phyloP scores from a whole-genome alignment of 2,329 filamentous ascomycete species.

The Leptographium galeiforme region DNA sequence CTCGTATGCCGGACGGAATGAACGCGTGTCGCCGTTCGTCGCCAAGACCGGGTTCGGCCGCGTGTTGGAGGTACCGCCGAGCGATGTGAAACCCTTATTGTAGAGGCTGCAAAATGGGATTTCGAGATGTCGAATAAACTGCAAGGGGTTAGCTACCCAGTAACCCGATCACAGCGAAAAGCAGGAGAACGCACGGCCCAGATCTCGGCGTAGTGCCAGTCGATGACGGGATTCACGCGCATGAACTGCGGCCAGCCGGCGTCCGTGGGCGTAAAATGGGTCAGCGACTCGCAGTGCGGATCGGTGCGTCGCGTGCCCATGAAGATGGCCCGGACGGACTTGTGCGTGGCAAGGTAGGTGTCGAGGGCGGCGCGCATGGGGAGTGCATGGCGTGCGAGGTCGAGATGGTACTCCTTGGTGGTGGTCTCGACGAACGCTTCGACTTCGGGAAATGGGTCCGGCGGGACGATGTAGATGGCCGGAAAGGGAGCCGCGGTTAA shows the following conservation, averaged over 20 bases:
- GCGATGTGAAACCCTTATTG: conserved; percentile 50
- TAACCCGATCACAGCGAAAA: background rate
- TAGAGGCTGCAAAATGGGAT: conserved; percentile 82
- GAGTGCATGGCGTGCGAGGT: conserved; percentile 59
- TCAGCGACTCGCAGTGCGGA: conserved; percentile 69
- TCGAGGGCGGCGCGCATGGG: conserved; percentile 74
- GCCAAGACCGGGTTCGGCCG: conserved; percentile 70
- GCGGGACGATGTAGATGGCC: conserved; percentile 78
- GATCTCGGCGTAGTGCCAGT: conserved; percentile 93
- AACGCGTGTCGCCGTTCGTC: conserved; percentile 17
- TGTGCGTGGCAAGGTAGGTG: conserved; percentile 55
- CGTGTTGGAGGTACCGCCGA: conserved; percentile 85
- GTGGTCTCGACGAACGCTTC: conserved; percentile 68
- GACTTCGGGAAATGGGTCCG: conserved; percentile 73
- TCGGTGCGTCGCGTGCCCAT: conserved; percentile 85
- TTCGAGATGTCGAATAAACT: conserved; percentile 68
- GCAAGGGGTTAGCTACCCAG: background rate
- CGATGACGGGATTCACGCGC: conserved; percentile 87
- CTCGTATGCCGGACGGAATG: conserved; percentile 63
- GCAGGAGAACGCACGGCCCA: conserved; percentile 56
- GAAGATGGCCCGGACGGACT: conserved; percentile 62
- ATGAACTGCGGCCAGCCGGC: conserved; percentile 84
- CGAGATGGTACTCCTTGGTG: conserved; percentile 56
- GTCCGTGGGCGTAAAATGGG: conserved; percentile 79
- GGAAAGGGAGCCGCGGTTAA: conserved; percentile 35